These are phyloP conservation scores for Barnettozyma wickerhamii DNA, from an alignment of 805 yeast species.

Conservation along the genomic window DNA sequence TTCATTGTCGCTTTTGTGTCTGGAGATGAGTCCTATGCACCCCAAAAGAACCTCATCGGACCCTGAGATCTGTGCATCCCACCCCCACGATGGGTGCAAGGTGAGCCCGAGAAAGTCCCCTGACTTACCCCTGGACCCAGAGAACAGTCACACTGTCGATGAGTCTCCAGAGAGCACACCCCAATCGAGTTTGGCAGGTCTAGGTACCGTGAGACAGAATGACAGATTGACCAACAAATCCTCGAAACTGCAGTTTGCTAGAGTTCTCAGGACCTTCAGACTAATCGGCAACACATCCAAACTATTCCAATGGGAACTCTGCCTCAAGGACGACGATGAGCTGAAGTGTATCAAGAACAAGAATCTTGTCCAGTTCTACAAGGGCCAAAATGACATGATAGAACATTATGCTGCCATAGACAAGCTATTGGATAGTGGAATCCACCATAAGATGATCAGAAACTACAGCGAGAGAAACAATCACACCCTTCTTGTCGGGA, in stretches of 20 bases:
- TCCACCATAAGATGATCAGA: slow-evolving; percentile 59
- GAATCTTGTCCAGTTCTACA: slow-evolving; percentile 41
- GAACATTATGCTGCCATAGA: slow-evolving; percentile 58
- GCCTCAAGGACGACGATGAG: slow-evolving; percentile 21
- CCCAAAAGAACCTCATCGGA: too few species aligned
- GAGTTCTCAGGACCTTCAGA: slow-evolving; percentile 42
- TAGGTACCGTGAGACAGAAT: slow-evolving; percentile 17
- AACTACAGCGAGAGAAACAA: slow-evolving; percentile 38
- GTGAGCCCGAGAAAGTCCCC: too few species aligned
- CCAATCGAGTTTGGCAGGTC: slow-evolving; percentile 19
- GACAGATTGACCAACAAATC: slow-evolving; percentile 20
- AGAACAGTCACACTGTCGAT: background rate
- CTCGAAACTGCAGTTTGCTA: slow-evolving; percentile 12
- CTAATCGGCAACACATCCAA: slow-evolving; percentile 40
- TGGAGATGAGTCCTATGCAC: too few species aligned
- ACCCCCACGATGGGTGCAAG: too few species aligned
- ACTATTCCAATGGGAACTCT: slow-evolving; percentile 38
- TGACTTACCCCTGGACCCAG: too few species aligned
- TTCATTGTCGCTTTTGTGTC: too few species aligned
- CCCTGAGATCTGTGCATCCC: too few species aligned
- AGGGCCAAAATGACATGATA: slow-evolving; percentile 55
- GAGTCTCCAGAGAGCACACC: slow-evolving; percentile 12
- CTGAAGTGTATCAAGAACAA: slow-evolving; percentile 25
- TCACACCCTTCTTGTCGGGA: slow-evolving; percentile 5
- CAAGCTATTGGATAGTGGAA: slow-evolving; percentile 62